A percentile compares a stretch with the other conserved stretches of the same genome.
phyloP scores from a whole-genome alignment of 495 filamentous ascomycete species.

The Lasiosphaeriaceae sp. region DNA sequence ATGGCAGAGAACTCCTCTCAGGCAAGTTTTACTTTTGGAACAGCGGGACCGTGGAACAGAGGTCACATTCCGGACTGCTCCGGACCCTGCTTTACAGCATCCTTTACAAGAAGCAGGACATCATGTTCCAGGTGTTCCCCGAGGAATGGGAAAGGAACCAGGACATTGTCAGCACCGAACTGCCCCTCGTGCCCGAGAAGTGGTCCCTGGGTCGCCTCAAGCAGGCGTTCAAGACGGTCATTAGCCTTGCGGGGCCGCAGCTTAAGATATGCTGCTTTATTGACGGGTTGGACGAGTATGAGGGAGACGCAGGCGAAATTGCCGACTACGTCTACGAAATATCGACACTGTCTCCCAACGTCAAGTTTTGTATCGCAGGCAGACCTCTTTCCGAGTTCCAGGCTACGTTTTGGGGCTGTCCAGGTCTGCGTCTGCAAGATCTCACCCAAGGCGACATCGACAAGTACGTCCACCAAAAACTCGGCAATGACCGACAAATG shows the following conservation, averaged over 20 bases:
- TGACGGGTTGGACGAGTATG: conserved; percentile 14
- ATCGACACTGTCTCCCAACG: neutral
- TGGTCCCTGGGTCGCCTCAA: neutral
- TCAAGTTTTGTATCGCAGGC: conserved; percentile 17
- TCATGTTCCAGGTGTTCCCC: neutral
- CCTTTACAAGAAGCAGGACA: neutral
- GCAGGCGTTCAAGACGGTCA: neutral
- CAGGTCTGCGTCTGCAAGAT: conserved; percentile 12
- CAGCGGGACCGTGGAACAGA: neutral
- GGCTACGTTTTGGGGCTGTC: neutral
- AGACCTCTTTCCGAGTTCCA: conserved; percentile 4
- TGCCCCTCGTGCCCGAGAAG: neutral
- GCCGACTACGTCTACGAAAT: conserved; percentile 6
- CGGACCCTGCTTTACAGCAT: neutral
- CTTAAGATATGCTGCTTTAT: conserved; percentile 4
- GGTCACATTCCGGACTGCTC: neutral
- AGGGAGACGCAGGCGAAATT: conserved; percentile 3
- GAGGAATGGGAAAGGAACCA: neutral
- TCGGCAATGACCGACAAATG: neutral
- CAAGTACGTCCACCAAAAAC: neutral
- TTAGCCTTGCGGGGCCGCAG: neutral
- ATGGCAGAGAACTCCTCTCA: neutral
- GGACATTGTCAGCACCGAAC: neutral
- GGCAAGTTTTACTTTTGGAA: neutral
- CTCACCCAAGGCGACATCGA: conserved; percentile 14